Base-by-base conservation (phyloP, 2,329 filamentous ascomycete genomes). In the Ascochyta viciae-villosae region DNA sequence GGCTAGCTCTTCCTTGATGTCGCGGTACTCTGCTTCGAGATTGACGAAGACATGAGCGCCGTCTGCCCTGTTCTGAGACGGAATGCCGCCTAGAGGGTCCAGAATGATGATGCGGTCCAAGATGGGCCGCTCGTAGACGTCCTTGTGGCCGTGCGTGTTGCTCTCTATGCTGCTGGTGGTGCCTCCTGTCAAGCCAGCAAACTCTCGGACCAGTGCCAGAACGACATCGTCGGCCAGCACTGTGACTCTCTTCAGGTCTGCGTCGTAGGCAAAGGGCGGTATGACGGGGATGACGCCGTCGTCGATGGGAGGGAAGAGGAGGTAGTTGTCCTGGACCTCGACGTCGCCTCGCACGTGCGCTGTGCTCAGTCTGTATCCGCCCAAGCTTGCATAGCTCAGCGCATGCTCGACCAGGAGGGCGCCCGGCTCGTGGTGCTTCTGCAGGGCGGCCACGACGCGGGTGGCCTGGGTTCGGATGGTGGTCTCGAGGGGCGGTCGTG, bases 51-150 rank as follows among this genome's bases (percentile, higher is more conserved):
- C 85, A 72, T 95, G 89, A 2, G 89, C 84, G 46, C 83, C 85
- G 64, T 75, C 89, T 78, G 40, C 83, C 78, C 62, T 84, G 74
- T 72, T 82, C 77, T 66, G 83, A 73, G 56, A 91, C 0, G 95
- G 95, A 41, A 93, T 92, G 0, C 92, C 94, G 3, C 95, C 95
- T 0, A 92, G 78, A 0, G 91, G 88, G 73, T 99, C 95, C 6
- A 99, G 82, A 26, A 99, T 80, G 59, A 99, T 96, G 38, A 99
- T 82, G 33, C 94, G 85, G 71, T 98, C 94, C 6, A 99, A 78
- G 76, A 71, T 60, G 6, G 65, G 65, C 39, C 63, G 65, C 27
- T 83, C 82, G 51, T 51, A 42, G 8, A 46, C 33, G 6, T 55
- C 44, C 24, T 38, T 42, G 12, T 61, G 53, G 26, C 58, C 60